Evolutionary conservation across 169 alveolate species (phyloP).

Genomic region (Plasmodium vinckei): DNA sequence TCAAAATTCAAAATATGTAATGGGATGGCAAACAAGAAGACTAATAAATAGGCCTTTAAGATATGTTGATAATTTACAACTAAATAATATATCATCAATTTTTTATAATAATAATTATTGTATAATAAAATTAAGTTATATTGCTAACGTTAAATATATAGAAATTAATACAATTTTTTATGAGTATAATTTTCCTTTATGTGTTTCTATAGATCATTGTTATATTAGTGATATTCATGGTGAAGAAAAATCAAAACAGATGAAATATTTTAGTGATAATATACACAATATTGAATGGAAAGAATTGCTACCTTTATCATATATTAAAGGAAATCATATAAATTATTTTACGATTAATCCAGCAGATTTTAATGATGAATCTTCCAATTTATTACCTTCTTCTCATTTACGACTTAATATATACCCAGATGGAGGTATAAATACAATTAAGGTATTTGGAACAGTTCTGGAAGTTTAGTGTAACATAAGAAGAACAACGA

Average conservation of each 20-base stretch:
- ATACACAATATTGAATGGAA: slow-evolving; percentile 62
- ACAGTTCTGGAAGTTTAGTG: slow-evolving; percentile 29
- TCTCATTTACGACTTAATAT: slow-evolving; percentile 74
- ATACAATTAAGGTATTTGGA: slow-evolving; percentile 73
- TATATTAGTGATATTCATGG: slow-evolving; percentile 56
- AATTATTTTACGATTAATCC: slow-evolving; percentile 41
- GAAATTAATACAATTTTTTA: slow-evolving; percentile 76
- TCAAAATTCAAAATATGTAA: slow-evolving; percentile 43
- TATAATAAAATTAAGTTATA: slow-evolving; percentile 70
- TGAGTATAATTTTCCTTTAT: slow-evolving; percentile 74
- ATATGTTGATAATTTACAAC: slow-evolving; percentile 60
- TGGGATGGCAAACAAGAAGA: slow-evolving; percentile 79
- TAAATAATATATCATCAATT: slow-evolving; percentile 63
- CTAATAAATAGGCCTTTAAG: slow-evolving; percentile 65
- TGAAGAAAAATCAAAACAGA: slow-evolving; percentile 65
- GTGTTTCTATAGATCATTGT: slow-evolving; percentile 66
- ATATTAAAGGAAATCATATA: slow-evolving; percentile 75
- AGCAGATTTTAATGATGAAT: neutral
- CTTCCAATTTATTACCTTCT: slow-evolving; percentile 8
- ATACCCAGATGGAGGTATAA: slow-evolving; percentile 77
- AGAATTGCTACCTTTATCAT: slow-evolving; percentile 64
- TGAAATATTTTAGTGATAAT: slow-evolving; percentile 58
- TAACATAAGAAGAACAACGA: neutral
- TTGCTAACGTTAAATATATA: slow-evolving; percentile 58
- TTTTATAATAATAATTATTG: slow-evolving; percentile 70